phyloP scores from a whole-genome alignment of 2,329 filamentous ascomycete genomes.

The Aspergillus glaucus region DNA sequence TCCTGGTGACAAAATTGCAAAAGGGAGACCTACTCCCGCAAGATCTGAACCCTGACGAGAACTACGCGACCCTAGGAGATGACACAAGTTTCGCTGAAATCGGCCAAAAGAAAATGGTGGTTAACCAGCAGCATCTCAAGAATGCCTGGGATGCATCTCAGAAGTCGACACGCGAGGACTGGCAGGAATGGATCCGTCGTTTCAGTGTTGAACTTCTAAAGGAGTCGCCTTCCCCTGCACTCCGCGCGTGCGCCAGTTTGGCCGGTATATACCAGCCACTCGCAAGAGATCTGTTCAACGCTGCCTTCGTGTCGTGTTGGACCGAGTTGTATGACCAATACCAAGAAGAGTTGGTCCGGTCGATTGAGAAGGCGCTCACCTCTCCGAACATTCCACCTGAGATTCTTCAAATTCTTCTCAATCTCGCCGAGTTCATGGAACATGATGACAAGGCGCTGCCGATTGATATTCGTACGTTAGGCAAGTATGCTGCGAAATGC shows the following conservation, averaged over 20 bases:
- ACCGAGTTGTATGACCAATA: constrained; percentile 95
- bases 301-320: constrained; percentile 98
- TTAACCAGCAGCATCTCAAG: constrained; percentile 96
- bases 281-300: constrained; percentile 93
- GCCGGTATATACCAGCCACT: constrained; percentile 88
- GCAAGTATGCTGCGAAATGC: constrained; percentile 90
- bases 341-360: constrained; percentile 90
- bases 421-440: constrained; percentile 99
- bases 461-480: constrained; percentile 91
- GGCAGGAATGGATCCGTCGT: constrained; percentile 96
- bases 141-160: constrained; percentile 94
- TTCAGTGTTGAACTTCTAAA: constrained; percentile 93
- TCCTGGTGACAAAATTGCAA: constrained; percentile 84
- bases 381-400: constrained; percentile 95
- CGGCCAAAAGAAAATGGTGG: constrained; percentile 85
- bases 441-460: constrained; percentile 97
- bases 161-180: constrained; percentile 96
- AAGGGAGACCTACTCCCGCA: constrained; percentile 94
- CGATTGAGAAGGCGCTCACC: constrained; percentile 91
- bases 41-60: constrained; percentile 80
- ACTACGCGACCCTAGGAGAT: constrained; percentile 70
- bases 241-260: constrained; percentile 85
- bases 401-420: constrained; percentile 85
- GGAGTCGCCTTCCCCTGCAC: constrained; percentile 91
- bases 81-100: constrained; percentile 79